Base-by-base conservation (phyloP, 75 land plant genomes). In the Cunninghamia lanceolata region DNA sequence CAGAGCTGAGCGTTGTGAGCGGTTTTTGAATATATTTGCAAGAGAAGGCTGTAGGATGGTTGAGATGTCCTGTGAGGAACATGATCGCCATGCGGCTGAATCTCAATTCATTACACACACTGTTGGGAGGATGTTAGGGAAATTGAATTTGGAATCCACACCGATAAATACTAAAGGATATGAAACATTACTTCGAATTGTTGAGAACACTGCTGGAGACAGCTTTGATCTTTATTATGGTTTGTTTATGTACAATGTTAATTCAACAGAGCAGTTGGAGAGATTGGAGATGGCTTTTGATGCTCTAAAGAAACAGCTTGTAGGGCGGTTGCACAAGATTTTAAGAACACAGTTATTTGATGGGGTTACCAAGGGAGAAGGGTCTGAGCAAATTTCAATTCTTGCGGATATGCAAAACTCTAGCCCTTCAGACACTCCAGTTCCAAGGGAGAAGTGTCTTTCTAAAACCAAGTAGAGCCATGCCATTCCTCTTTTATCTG, bases 151-250 rank as follows among this genome's bases (percentile, higher is more conserved):
- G 85, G 89, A 93, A 82, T 89, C 92, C 21, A 93, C 98, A 7
- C 95, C 95, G 45, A 91, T 96, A 80, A 92, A 94, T 78, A 96
- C 98, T 6, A 95, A 93, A 83, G 98, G 98, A 28, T 96, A 96
- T 86, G 95, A 95, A 87, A 90, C 95, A 39, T 82, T 96, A 84
- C 91, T 96, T 70, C 84, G 93, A 43, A 88, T 96, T 89, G 95
- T 94, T 83, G 92, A 93, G 79, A 94, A 95, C 80, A 95, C 97
- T 4, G 21, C 68, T 3, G 91, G 94, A 50, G 98, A 96, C 85
- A 96, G 98, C 80, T 96, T 96, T 89, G 98, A 96, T 79, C 92
- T 96, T 85, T 96, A 95, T 80, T 94, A 95, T 91, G 98, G 98
- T 59, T 84, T 96, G 85, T 96, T 96, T 87, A 89, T 96, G 98